Conservation (phyloP, 768 basidiomycete genomes). For the Tylopilus intermedius region DNA sequence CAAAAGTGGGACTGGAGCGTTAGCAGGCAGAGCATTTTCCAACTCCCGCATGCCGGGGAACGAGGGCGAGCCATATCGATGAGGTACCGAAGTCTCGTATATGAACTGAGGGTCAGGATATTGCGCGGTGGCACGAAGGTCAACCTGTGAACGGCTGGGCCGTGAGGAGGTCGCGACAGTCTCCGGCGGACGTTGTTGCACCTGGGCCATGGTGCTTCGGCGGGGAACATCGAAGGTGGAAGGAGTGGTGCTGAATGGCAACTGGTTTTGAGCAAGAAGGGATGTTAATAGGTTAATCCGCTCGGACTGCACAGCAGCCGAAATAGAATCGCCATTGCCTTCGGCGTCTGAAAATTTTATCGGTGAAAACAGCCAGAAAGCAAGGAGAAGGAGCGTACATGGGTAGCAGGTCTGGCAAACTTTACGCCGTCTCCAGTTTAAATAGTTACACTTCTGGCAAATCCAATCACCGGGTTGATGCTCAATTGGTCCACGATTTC, state of each 20-base stretch:
- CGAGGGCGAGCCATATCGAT: slow-evolving; percentile 38
- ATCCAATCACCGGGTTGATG: slow-evolving; percentile 84
- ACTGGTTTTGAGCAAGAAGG: slow-evolving; percentile 58
- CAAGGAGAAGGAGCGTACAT: slow-evolving; percentile 44
- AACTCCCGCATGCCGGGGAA: slow-evolving; percentile 30
- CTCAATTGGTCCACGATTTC: slow-evolving; percentile 82
- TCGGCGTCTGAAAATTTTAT: slow-evolving; percentile 57
- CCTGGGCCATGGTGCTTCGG: slow-evolving; percentile 45
- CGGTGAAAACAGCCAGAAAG: slow-evolving; percentile 9
- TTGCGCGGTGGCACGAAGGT: slow-evolving; percentile 38
- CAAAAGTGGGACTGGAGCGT: slow-evolving; percentile 51
- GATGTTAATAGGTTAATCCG: slow-evolving; percentile 76
- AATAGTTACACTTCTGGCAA: slow-evolving; percentile 78
- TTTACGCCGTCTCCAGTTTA: slow-evolving; percentile 84
- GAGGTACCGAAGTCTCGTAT: slow-evolving; percentile 59
- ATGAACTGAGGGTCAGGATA: slow-evolving; percentile 49
- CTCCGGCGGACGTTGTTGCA: slow-evolving; percentile 39
- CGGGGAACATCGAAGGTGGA: slow-evolving; percentile 24
- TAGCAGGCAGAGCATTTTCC: slow-evolving; percentile 17
- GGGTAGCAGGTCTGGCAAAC: slow-evolving; percentile 88
- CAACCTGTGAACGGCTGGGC: slow-evolving; percentile 47
- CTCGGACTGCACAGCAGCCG: slow-evolving; percentile 78
- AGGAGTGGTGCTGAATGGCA: slow-evolving; percentile 20
- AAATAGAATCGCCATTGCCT: slow-evolving; percentile 84
- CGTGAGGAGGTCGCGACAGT: slow-evolving; percentile 32